A percentile compares a stretch with the other conserved stretches of the same genome.
These are phyloP conservation scores for Boletus sp. DNA, from an alignment of 768 basidiomycete genomes.

Conservation along the genomic window DNA sequence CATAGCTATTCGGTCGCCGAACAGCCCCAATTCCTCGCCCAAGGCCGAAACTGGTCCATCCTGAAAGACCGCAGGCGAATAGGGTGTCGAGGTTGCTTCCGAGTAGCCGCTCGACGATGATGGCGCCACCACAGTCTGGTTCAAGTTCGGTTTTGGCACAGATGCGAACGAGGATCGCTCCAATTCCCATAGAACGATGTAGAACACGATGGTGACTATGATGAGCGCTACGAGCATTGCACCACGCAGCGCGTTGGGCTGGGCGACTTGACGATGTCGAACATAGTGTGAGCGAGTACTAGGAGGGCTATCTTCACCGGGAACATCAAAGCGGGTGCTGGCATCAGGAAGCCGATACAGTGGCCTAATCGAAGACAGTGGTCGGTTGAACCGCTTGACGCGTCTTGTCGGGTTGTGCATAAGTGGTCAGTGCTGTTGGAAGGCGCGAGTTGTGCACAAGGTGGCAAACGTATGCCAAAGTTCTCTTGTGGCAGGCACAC, in stretches of 20 bases:
- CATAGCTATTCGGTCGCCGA: not conserved
- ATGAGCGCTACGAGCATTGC: slow-evolving; percentile 17
- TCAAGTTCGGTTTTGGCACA: not conserved
- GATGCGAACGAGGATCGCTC: slow-evolving; percentile 9
- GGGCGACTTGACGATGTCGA: slow-evolving; percentile 1
- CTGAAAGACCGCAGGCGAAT: not conserved
- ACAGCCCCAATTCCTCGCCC: not conserved
- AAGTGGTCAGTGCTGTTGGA: too few relatives aligned
- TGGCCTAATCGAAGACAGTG: not conserved
- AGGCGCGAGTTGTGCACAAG: too few relatives aligned
- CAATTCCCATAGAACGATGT: slow-evolving; percentile 18
- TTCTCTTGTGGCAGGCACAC: too few relatives aligned
- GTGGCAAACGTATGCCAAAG: too few relatives aligned
- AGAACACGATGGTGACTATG: slow-evolving; percentile 22
- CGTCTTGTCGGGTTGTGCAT: slow-evolving; percentile 21
- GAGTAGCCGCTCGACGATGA: not conserved
- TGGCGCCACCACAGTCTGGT: not conserved
- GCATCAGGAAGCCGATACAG: not conserved
- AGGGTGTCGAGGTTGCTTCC: not conserved
- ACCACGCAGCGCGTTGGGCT: slow-evolving; percentile 9
- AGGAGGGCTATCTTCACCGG: not conserved
- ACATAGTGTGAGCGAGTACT: not conserved
- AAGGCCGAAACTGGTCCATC: not conserved
- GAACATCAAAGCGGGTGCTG: not conserved
- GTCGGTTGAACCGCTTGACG: slow-evolving; percentile 11